Percentiles rank a stretch among this genome's conserved stretches.
phyloP scores from a whole-genome alignment of 176 grass and related monocot species.

The Oryza brachyantha region DNA sequence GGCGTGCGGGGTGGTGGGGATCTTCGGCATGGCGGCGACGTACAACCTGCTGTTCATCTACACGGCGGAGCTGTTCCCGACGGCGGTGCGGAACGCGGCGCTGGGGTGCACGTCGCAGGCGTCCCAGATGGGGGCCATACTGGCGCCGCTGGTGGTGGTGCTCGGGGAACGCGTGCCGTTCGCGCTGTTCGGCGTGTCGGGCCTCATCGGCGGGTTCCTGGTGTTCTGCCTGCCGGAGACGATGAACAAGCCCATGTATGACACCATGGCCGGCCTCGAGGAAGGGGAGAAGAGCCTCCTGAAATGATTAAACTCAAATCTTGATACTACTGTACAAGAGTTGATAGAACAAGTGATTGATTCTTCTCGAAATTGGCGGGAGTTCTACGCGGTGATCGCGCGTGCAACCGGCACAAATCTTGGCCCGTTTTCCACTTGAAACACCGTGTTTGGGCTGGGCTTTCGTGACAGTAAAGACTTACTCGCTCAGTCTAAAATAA shows the following conservation, averaged over 20 bases:
- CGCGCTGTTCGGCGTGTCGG: constrained; percentile 58
- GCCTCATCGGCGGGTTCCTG: constrained; percentile 49
- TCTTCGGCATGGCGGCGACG: constrained; percentile 80
- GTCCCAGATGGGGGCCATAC: constrained; percentile 64
- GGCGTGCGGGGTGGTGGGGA: constrained; percentile 67
- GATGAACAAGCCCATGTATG: constrained; percentile 69
- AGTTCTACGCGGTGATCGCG: not conserved
- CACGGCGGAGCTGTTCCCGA: constrained; percentile 85
- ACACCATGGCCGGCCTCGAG: constrained; percentile 75
- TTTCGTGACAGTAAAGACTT: not conserved
- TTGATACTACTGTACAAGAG: no score
- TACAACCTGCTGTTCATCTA: constrained; percentile 83
- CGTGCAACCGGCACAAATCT: not conserved
- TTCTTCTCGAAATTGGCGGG: not conserved
- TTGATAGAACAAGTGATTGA: not conserved
- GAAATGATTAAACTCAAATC: not conserved
- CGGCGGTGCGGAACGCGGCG: constrained; percentile 68
- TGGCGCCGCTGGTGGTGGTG: constrained; percentile 77
- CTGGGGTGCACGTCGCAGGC: constrained; percentile 59
- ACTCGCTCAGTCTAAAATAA: no score
- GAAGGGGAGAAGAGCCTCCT: constrained; percentile 50
- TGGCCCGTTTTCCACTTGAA: not conserved
- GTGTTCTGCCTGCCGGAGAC: constrained; percentile 76
- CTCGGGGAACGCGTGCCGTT: constrained; percentile 62
- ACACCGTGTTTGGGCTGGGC: not conserved